Evolutionary conservation across 129 eudicot species (phyloP).

Genomic region (Arctium minus): DNA sequence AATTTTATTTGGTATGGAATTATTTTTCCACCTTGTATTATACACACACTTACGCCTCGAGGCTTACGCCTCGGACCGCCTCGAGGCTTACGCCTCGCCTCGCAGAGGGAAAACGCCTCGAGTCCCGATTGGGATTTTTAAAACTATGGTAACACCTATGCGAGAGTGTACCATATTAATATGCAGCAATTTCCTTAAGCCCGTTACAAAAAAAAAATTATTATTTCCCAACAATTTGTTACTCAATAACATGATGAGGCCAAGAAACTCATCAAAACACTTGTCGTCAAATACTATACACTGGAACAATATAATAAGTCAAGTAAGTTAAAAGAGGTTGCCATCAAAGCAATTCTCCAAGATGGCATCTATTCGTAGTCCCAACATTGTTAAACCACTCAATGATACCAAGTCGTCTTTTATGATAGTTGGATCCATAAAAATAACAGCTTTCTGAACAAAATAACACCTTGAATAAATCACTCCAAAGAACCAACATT

Average conservation of each 20-base stretch:
- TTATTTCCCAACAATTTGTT: background rate
- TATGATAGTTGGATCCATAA: background rate
- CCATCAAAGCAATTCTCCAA: too few relatives aligned
- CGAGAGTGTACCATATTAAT: background rate
- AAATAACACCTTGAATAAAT: background rate
- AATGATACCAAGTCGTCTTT: background rate
- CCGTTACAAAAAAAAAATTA: background rate
- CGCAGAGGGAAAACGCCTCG: too few relatives aligned
- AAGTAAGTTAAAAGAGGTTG: too few relatives aligned
- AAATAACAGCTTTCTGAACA: background rate
- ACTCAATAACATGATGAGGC: background rate
- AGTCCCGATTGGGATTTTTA: too few relatives aligned
- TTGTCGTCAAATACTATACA: background rate
- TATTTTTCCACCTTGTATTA: too few relatives aligned
- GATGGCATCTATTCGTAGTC: background rate
- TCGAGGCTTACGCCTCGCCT: too few relatives aligned
- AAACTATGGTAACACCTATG: background rate
- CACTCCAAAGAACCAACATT: background rate
- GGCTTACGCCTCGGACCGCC: too few relatives aligned
- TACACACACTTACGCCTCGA: too few relatives aligned
- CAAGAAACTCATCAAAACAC: background rate
- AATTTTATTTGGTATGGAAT: too few relatives aligned
- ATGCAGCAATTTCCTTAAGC: background rate
- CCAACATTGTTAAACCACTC: background rate
- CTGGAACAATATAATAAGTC: background rate